Evolutionary conservation across 345 rosid species (phyloP).

Genomic region (Microthlaspi erraticum): DNA sequence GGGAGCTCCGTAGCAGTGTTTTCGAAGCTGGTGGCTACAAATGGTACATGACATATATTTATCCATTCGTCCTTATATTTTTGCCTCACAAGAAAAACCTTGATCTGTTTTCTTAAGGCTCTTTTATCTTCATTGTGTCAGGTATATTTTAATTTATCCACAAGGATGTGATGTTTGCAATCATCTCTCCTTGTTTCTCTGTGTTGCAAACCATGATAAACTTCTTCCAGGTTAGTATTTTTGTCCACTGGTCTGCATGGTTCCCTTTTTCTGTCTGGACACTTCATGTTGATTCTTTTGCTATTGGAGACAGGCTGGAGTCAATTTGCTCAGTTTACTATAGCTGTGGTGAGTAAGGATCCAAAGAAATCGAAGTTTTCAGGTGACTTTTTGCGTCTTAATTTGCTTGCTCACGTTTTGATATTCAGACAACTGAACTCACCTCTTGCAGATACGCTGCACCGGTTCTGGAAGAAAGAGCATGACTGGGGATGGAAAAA

Average conservation of each 20-base stretch:
- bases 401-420: neutral
- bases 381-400: conserved; percentile 49
- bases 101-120: conserved; percentile 5
- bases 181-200: conserved; percentile 96
- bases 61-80: neutral
- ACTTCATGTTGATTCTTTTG: conserved; percentile 22
- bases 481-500: conserved; percentile 99
- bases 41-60: conserved; percentile 62
- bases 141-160: conserved; percentile 98
- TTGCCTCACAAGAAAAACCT: neutral
- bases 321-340: conserved; percentile 99
- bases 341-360: conserved; percentile 94
- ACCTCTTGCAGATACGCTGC: conserved; percentile 78
- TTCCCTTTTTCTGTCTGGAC: conserved; percentile 12
- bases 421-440: conserved; percentile 41
- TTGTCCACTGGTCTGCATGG: conserved; percentile 19
- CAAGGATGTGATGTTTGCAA: conserved; percentile 98
- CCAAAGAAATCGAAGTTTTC: conserved; percentile 85
- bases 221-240: conserved; percentile 88
- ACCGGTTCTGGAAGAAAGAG: conserved; percentile 99
- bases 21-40: conserved; percentile 97
- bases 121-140: conserved; percentile 40
- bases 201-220: conserved; percentile 94
- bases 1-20: conserved; percentile 81
- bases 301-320: conserved; percentile 79